phyloP scores from a whole-genome alignment of 2,329 filamentous ascomycete genomes.

The Plectosphaerella cucumerina region DNA sequence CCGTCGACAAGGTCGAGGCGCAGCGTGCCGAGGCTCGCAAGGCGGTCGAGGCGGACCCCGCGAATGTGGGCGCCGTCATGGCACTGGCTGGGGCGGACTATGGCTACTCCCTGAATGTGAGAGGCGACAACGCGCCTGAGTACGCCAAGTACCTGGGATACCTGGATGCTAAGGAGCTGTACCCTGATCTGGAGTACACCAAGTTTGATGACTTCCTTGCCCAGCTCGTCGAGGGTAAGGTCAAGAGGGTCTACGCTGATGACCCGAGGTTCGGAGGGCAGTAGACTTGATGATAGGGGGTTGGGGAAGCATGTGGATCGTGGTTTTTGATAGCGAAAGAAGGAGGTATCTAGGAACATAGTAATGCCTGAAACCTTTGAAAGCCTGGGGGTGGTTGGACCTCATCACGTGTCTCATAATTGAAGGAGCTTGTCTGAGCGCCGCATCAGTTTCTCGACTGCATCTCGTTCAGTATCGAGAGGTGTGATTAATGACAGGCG shows the following conservation, averaged over 20 bases:
- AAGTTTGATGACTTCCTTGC: conserved; percentile 4
- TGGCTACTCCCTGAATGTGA: conserved; percentile 37
- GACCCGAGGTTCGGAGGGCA: neutral
- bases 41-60: neutral
- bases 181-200: conserved; percentile 37
- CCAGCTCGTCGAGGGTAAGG: conserved; percentile 2
- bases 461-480: too few species aligned
- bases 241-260: neutral
- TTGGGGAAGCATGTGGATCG: too few species aligned
- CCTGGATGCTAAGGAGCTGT: conserved; percentile 45
- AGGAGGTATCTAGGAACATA: too few species aligned
- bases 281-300: too few species aligned
- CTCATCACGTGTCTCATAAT: too few species aligned
- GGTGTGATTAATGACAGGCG: too few species aligned
- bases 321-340: too few species aligned
- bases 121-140: conserved; percentile 49
- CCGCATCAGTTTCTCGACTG: too few species aligned
- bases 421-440: too few species aligned
- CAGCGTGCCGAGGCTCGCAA: neutral
- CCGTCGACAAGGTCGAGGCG: neutral
- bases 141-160: conserved; percentile 52
- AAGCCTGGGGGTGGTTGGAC: too few species aligned
- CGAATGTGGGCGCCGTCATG: neutral
- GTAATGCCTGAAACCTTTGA: too few species aligned
- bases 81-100: conserved; percentile 28